Percentiles rank a stretch among this genome's conserved stretches.
Evolutionary conservation across 2,329 filamentous ascomycete genomes (phyloP).

Genomic region (Pseudogymnoascus sp.): DNA sequence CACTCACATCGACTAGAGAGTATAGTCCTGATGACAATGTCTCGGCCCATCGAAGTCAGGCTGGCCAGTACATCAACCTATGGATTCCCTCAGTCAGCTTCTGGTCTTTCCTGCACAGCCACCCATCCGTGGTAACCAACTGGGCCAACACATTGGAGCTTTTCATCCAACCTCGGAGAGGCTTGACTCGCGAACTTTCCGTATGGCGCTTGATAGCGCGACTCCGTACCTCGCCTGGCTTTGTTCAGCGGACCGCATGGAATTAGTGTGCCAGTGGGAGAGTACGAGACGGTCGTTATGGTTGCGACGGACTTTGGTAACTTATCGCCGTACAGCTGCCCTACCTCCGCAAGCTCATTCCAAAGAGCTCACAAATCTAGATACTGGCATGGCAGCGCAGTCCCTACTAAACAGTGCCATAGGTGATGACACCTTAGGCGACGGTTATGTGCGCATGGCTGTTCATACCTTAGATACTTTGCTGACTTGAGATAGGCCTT

Average conservation of each 20-base stretch:
- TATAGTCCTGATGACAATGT: background rate
- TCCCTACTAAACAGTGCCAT: background rate
- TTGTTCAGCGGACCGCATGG: too few species aligned
- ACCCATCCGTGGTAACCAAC: background rate
- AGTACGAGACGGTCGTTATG: too few species aligned
- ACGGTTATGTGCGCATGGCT: background rate
- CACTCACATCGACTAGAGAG: conserved; percentile 9
- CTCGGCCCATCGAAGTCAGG: background rate
- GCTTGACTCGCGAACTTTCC: too few species aligned
- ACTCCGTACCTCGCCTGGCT: too few species aligned
- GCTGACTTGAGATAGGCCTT: background rate
- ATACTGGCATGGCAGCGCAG: background rate
- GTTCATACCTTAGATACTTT: background rate
- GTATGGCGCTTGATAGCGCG: too few species aligned
- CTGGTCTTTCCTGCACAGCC: conserved; percentile 7
- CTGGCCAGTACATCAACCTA: conserved; percentile 14
- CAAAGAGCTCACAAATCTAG: background rate
- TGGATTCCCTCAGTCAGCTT: conserved; percentile 14
- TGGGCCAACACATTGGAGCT: conserved; percentile 5
- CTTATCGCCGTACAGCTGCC: too few species aligned
- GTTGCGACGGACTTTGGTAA: too few species aligned
- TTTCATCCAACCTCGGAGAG: background rate
- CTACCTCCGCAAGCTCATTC: too few species aligned
- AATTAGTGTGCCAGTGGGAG: too few species aligned
- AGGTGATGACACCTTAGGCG: background rate